Percentiles rank a stretch among this genome's conserved stretches.
Conservation (phyloP, 2,329 filamentous ascomycete species). For the Penicillium hesseltinei region DNA sequence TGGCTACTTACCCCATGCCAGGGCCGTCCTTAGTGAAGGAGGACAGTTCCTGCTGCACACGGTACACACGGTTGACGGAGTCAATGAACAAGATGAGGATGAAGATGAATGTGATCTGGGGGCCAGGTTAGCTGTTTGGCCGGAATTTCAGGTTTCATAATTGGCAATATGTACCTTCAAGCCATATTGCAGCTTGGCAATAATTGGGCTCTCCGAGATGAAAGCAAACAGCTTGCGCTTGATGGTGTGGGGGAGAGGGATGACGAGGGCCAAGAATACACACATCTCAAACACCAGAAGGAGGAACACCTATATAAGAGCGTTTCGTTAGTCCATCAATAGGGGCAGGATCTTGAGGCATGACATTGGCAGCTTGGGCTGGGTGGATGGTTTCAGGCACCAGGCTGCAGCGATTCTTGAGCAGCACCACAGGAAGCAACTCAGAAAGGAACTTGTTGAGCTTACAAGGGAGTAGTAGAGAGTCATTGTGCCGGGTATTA, state of each 20-base stretch:
- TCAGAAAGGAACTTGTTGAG: slow-evolving; percentile 14
- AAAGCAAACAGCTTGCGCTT: slow-evolving; percentile 91
- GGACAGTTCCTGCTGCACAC: slow-evolving; percentile 85
- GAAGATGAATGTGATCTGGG: slow-evolving; percentile 92
- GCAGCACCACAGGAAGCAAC: background rate
- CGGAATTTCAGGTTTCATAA: background rate
- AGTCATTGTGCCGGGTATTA: slow-evolving; percentile 55
- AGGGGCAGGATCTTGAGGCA: slow-evolving; percentile 6
- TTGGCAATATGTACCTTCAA: slow-evolving; percentile 64
- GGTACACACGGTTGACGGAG: slow-evolving; percentile 93
- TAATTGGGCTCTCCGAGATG: slow-evolving; percentile 80
- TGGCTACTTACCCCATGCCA: slow-evolving; percentile 50
- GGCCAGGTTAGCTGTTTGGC: background rate
- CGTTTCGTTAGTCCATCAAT: slow-evolving; percentile 10
- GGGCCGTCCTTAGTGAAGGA: slow-evolving; percentile 64
- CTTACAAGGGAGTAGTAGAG: slow-evolving; percentile 68
- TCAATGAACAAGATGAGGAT: slow-evolving; percentile 98
- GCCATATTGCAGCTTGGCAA: slow-evolving; percentile 95
- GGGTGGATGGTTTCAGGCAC: slow-evolving; percentile 9
- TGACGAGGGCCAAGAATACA: slow-evolving; percentile 52
- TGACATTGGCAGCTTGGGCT: slow-evolving; percentile 10
- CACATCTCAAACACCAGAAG: slow-evolving; percentile 52
- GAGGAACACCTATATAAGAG: slow-evolving; percentile 46
- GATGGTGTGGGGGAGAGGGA: slow-evolving; percentile 84
- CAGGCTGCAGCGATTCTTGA: slow-evolving; percentile 25